Evolutionary conservation across 495 filamentous ascomycete genomes (phyloP), one percentile per base, ranked within the genome.

Genomic region (Penicillium subrubescens): DNA sequence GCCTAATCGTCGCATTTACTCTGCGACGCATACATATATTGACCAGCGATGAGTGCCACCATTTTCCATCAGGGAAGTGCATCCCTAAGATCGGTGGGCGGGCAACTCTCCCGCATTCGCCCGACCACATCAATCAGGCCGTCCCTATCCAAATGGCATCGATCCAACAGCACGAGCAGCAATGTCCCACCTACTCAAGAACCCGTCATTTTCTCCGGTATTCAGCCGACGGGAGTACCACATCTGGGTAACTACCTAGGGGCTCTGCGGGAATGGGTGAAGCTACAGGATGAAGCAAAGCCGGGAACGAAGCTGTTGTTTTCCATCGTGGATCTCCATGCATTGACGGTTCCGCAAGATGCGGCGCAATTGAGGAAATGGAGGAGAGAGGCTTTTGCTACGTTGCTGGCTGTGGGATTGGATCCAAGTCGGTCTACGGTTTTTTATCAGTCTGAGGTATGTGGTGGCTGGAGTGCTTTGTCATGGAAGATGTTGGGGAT

Each of bases 161-260:
- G 70, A 44, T 58, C 59, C 35, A 63, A 57, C 34, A 69, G 44
- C 62, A 63, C 61, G 11, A 69, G 25, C 39, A 21, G 59, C 21
- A 46, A 51, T n/a, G 12, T 46, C n/a, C 12, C 59, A 15, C 59
- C 67, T 55, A 48, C 35, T 12, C 56, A 63, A 23, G 63, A 68
- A 15, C 71, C 66, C 23, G 67, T 73, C 14, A 73, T 99, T 64
- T 98, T 98, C 82, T 98, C 96, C 11, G 95, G 93, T 33, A 98
- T 99, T 65, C 95, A 99, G 71, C 96, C 95, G 19, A 98, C 95
- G 6, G 95, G 94, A 5, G 79, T 96, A 11, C 96, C 95, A n/a
- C 96, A 98, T 73, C 81, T 99, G 35, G 95, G 95, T 15, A 99
- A 99, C 76, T 98, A 98, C 73, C 83, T 97, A 10, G 95, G 95